Conservation (phyloP, 106 monocot species). For the Platanthera guangdongensis region DNA sequence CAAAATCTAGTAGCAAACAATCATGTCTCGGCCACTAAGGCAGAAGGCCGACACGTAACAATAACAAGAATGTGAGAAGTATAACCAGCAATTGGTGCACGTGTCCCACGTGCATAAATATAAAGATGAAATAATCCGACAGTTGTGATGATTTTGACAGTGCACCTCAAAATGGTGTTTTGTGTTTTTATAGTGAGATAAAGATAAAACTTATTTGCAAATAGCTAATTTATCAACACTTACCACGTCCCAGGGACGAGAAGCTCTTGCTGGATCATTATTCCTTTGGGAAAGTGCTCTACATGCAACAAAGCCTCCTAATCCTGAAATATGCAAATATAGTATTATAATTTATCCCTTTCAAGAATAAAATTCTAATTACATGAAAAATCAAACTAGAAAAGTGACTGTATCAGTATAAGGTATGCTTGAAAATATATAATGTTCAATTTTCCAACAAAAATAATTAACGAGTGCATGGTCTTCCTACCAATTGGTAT, state of each 20-base stretch:
- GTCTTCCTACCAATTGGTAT: conserved; percentile 73
- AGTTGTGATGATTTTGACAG: too few species aligned
- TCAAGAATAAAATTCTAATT: background rate
- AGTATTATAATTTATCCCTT: background rate
- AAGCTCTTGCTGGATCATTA: conserved; percentile 81
- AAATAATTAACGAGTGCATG: too few species aligned
- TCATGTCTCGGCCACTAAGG: background rate
- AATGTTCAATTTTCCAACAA: background rate
- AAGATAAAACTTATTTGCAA: background rate
- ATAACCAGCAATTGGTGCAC: background rate
- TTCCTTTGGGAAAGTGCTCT: conserved; percentile 91
- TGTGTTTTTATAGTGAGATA: too few species aligned
- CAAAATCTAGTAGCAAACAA: too few species aligned
- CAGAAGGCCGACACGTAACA: background rate
- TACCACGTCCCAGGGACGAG: conserved; percentile 96
- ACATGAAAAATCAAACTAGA: background rate
- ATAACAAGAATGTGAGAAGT: background rate
- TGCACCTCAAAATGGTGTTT: too few species aligned
- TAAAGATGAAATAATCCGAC: too few species aligned
- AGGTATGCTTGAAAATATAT: background rate
- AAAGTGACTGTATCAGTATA: background rate
- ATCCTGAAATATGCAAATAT: conserved; percentile 29
- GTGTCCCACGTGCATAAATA: too few species aligned
- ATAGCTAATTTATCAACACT: conserved; percentile 4
- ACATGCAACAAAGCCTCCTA: conserved; percentile 97